Percentiles rank a stretch among this genome's conserved stretches.
Conservation (phyloP, 345 rosid species). For the Linum trigynum region DNA sequence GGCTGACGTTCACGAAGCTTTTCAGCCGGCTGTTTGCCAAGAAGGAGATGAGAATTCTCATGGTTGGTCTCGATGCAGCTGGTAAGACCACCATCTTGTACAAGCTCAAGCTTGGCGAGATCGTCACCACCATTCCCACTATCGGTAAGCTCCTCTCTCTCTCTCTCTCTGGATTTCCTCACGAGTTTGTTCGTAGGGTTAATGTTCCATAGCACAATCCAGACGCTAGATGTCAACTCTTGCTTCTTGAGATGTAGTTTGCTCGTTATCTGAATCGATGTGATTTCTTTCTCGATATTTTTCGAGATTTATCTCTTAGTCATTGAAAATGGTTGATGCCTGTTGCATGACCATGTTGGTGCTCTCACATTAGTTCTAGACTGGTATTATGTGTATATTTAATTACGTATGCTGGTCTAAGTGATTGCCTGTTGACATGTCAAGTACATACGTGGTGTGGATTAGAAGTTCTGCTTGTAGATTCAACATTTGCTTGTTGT, state of each 20-base stretch:
- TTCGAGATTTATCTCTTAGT: background rate
- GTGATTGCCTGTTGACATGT: background rate
- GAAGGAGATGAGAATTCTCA: conserved; percentile 8
- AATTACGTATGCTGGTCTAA: background rate
- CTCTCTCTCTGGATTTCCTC: background rate
- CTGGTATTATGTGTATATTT: no score
- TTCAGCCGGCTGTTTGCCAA: conserved; percentile 9
- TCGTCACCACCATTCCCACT: conserved; percentile 7
- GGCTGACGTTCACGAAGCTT: conserved; percentile 7
- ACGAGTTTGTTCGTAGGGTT: background rate
- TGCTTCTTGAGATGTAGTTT: no score
- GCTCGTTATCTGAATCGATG: no score
- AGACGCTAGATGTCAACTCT: background rate
- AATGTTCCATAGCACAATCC: background rate
- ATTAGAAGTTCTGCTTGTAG: background rate
- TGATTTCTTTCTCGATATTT: background rate
- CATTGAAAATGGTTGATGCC: no score
- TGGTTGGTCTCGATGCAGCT: conserved; percentile 8
- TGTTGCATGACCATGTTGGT: no score
- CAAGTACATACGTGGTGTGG: background rate
- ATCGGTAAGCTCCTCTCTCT: background rate
- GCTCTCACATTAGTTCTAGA: no score
- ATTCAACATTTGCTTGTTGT: background rate
- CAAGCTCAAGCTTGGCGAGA: conserved; percentile 7
- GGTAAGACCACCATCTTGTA: conserved; percentile 7